Percentiles rank a stretch among this genome's conserved stretches.
These are phyloP conservation scores for Pugionium dolabratum DNA, from an alignment of 345 rosid genomes.

Conservation along the genomic window DNA sequence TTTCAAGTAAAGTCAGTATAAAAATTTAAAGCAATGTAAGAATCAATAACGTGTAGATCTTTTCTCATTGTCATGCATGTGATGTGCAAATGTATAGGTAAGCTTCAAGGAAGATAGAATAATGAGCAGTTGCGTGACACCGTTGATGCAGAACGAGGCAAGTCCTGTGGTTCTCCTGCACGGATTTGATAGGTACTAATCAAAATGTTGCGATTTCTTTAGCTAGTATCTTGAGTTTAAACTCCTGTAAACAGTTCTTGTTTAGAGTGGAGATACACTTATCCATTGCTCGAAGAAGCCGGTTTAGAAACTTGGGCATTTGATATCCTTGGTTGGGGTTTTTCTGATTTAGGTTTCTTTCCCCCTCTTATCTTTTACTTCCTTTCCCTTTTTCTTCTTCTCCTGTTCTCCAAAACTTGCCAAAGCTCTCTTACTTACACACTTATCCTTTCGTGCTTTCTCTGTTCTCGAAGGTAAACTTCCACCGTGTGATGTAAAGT, in stretches of 20 bases:
- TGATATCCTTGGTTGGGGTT: constrained; percentile 97
- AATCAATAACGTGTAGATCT: background rate
- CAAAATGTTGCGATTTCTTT: constrained; percentile 3
- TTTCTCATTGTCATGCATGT: background rate
- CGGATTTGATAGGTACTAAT: constrained; percentile 79
- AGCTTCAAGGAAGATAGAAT: constrained; percentile 48
- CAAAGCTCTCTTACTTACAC: background rate
- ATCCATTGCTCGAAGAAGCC: constrained; percentile 86
- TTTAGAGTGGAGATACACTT: constrained; percentile 92
- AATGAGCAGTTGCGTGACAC: constrained; percentile 88
- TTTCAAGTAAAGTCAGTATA: too few relatives aligned
- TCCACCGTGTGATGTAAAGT: constrained; percentile 63
- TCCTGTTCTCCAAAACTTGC: background rate
- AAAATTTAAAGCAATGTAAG: background rate
- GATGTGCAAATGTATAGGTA: constrained; percentile 51
- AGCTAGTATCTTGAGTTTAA: constrained; percentile 12
- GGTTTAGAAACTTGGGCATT: constrained; percentile 89
- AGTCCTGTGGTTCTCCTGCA: constrained; percentile 85
- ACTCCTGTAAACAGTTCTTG: constrained; percentile 67
- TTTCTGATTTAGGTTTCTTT: constrained; percentile 94
- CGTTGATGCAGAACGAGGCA: constrained; percentile 46
- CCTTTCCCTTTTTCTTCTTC: too few relatives aligned
- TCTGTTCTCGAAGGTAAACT: constrained; percentile 47
- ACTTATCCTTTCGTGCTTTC: background rate
- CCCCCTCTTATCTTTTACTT: too few relatives aligned